Evolutionary conservation across 2,329 filamentous ascomycete species (phyloP).

Genomic region (Cadophora gregata): DNA sequence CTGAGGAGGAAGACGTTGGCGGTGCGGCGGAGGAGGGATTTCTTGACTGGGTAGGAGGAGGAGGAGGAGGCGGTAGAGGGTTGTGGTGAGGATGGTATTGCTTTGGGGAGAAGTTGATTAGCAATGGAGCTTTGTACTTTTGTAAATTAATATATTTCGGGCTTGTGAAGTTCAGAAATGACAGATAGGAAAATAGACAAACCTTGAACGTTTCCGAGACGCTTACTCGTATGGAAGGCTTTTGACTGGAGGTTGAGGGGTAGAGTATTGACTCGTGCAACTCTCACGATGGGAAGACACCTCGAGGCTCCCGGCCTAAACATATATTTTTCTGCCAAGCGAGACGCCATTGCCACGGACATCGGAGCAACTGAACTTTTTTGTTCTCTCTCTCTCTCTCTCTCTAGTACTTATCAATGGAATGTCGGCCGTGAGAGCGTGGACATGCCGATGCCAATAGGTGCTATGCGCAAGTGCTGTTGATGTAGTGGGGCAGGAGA

Average conservation of each 20-base stretch:
- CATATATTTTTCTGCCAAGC: conserved; percentile 14
- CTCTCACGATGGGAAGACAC: neutral
- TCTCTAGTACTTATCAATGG: neutral
- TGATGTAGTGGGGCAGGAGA: conserved; percentile 3
- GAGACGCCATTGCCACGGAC: conserved; percentile 7
- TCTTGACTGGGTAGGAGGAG: conserved; percentile 34
- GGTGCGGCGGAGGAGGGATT: conserved; percentile 52
- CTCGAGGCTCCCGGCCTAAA: conserved; percentile 11
- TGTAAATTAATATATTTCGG: neutral
- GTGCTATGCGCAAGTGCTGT: too few species aligned
- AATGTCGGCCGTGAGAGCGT: conserved; percentile 8
- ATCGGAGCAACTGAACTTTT: conserved; percentile 7
- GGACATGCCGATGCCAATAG: conserved; percentile 9
- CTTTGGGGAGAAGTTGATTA: neutral
- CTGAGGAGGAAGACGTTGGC: conserved; percentile 54
- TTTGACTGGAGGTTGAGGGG: conserved; percentile 14
- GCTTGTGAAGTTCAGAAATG: neutral
- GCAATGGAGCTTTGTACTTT: neutral
- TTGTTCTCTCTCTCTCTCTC: neutral
- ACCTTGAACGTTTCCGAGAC: conserved; percentile 13
- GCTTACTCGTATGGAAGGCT: conserved; percentile 9
- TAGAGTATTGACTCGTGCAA: conserved; percentile 12
- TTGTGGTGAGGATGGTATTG: neutral
- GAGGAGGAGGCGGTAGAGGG: conserved; percentile 21
- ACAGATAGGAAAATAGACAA: neutral